phyloP scores from a whole-genome alignment of 148 eudicot species.

The Mesembryanthemum crystallinum region DNA sequence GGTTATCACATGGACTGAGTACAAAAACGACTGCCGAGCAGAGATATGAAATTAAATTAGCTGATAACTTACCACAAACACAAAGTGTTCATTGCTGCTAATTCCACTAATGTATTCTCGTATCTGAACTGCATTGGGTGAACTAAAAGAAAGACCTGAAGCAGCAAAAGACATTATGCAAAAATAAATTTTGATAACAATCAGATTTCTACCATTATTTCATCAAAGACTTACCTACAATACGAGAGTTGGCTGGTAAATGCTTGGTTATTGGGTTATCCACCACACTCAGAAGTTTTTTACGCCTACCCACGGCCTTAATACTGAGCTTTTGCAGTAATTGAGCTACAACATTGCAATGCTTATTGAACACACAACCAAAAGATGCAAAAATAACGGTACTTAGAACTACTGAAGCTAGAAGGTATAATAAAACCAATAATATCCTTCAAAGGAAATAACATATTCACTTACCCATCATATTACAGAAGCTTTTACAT shows the following conservation, averaged over 20 bases:
- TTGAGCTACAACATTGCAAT: background rate
- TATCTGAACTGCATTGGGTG: constrained; percentile 16
- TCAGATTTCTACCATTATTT: background rate
- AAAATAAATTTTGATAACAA: background rate
- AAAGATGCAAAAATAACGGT: background rate
- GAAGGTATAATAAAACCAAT: background rate
- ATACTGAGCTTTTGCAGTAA: constrained; percentile 15
- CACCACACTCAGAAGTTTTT: constrained; percentile 18
- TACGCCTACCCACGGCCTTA: constrained; percentile 11
- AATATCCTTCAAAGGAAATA: background rate
- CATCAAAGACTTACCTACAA: constrained; percentile 2
- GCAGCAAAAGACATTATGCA: background rate
- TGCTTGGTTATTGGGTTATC: constrained; percentile 20
- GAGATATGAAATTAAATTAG: background rate
- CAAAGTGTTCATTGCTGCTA: constrained; percentile 13
- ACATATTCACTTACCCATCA: constrained; percentile 15
- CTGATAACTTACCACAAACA: constrained; percentile 19
- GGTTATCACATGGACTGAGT: background rate
- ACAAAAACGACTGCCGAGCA: background rate
- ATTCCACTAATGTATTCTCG: constrained; percentile 13
- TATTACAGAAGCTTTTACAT: constrained; percentile 11
- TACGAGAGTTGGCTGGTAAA: constrained; percentile 3
- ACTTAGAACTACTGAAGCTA: background rate
- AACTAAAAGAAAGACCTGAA: constrained; percentile 24
- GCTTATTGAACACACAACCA: background rate